phyloP scores from a whole-genome alignment of 805 yeast species.

The Pichia kluyveri region DNA sequence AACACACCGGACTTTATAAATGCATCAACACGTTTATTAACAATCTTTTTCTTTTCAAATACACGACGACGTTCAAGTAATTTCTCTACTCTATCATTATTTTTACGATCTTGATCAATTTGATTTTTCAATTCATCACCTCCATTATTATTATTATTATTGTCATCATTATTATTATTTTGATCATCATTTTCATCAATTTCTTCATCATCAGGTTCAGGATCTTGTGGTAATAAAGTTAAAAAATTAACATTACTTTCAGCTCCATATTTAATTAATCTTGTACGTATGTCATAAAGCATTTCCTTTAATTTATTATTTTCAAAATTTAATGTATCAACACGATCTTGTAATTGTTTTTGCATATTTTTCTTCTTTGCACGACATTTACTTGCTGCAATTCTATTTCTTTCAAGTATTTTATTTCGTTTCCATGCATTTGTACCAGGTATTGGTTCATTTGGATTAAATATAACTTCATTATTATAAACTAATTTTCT shows the following conservation, averaged over 20 bases:
- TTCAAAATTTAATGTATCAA: slow-evolving; percentile 38
- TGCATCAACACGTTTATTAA: neutral
- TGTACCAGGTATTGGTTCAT: slow-evolving; percentile 53
- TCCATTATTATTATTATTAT: neutral
- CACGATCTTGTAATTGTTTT: slow-evolving; percentile 52
- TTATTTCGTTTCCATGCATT: slow-evolving; percentile 66
- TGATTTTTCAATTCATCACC: neutral
- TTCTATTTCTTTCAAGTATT: slow-evolving; percentile 82
- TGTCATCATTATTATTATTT: neutral
- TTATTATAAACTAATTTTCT: slow-evolving; percentile 45
- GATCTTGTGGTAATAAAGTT: neutral
- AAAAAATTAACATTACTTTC: neutral
- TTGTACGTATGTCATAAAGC: slow-evolving; percentile 11
- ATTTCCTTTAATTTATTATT: slow-evolving; percentile 30
- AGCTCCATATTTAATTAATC: slow-evolving; percentile 1
- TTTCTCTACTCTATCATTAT: neutral
- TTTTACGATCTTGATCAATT: neutral
- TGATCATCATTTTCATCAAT: neutral
- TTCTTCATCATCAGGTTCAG: neutral
- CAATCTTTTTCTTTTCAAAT: neutral
- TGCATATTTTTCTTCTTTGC: slow-evolving; percentile 84
- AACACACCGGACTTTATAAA: neutral
- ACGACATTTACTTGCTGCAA: slow-evolving; percentile 94
- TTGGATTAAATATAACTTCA: slow-evolving; percentile 44
- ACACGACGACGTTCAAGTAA: neutral